A percentile compares a stretch with the other conserved stretches of the same genome.
Evolutionary conservation across 129 eudicot species (phyloP).

Genomic region (Tanacetum coccineum): DNA sequence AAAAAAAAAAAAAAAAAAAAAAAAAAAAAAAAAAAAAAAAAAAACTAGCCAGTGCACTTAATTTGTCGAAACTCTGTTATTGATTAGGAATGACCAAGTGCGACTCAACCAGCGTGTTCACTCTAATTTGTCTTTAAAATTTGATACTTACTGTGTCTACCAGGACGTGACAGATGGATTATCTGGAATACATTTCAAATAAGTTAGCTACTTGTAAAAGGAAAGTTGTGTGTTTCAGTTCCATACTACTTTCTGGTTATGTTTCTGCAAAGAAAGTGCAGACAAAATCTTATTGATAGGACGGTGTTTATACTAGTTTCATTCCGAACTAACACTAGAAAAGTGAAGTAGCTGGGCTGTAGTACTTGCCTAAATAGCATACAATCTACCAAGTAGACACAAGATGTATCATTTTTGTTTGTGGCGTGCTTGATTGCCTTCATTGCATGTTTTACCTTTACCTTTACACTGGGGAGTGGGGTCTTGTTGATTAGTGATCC

Average conservation of each 20-base stretch:
- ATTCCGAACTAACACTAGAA: constrained; percentile 2
- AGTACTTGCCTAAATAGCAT: neutral
- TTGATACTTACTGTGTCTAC: neutral
- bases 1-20: no score
- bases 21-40: no score
- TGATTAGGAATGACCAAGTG: neutral
- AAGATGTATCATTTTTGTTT: neutral
- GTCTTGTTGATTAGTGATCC: neutral
- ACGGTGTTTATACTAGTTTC: neutral
- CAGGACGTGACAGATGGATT: neutral
- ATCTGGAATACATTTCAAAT: neutral
- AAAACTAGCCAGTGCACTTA: no score
- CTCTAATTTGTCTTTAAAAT: neutral
- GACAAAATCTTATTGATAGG: neutral
- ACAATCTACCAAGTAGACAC: neutral
- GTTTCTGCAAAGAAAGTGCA: constrained; percentile 2
- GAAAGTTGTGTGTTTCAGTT: neutral
- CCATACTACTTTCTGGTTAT: constrained; percentile 5
- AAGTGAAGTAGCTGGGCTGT: constrained; percentile 4
- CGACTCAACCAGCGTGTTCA: neutral
- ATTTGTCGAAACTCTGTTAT: neutral
- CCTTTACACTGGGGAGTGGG: neutral
- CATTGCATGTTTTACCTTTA: neutral
- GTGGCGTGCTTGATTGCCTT: neutral
- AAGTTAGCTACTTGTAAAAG: neutral